Evolutionary conservation across 805 yeast species (phyloP).

Genomic region (Hagleromyces aurorensis): DNA sequence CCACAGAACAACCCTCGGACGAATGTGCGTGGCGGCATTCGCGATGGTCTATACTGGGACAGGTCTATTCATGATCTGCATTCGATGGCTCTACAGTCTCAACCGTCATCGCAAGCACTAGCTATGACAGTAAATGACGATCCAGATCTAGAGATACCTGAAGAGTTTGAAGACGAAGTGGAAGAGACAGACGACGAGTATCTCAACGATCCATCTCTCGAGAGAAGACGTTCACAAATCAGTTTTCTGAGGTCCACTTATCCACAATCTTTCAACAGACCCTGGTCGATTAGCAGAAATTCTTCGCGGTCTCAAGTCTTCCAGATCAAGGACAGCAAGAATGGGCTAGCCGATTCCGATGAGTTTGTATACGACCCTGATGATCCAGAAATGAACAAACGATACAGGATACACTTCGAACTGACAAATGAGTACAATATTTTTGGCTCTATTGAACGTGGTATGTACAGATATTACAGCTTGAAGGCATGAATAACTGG

Average conservation of each 20-base stretch:
- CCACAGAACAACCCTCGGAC: background rate
- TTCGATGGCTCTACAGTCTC: constrained; percentile 2
- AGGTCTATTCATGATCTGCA: constrained; percentile 25
- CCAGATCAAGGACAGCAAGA: constrained; percentile 7
- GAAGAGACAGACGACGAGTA: constrained; percentile 28
- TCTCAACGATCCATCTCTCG: constrained; percentile 23
- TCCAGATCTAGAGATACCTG: constrained; percentile 2
- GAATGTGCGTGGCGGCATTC: constrained; percentile 5
- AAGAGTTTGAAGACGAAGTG: constrained; percentile 8
- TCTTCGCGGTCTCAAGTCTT: constrained; percentile 7
- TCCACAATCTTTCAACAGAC: constrained; percentile 6
- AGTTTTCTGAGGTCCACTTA: constrained; percentile 15
- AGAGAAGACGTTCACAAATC: constrained; percentile 29
- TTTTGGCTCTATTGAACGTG: constrained; percentile 38
- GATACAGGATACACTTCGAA: constrained; percentile 24
- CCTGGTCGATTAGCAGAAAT: constrained; percentile 2
- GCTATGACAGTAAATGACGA: no score
- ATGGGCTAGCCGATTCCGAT: constrained; percentile 17
- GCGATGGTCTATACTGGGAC: constrained; percentile 29
- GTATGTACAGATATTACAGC: constrained; percentile 38
- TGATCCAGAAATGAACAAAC: constrained; percentile 20
- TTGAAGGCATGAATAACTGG: constrained; percentile 30
- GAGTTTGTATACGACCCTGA: constrained; percentile 23
- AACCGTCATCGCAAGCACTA: constrained; percentile 1
- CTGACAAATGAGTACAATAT: constrained; percentile 32